Evolutionary conservation across 768 basidiomycete species (phyloP), one percentile per base, ranked within the genome.

Genomic region (Hydnomerulius pinastri): DNA sequence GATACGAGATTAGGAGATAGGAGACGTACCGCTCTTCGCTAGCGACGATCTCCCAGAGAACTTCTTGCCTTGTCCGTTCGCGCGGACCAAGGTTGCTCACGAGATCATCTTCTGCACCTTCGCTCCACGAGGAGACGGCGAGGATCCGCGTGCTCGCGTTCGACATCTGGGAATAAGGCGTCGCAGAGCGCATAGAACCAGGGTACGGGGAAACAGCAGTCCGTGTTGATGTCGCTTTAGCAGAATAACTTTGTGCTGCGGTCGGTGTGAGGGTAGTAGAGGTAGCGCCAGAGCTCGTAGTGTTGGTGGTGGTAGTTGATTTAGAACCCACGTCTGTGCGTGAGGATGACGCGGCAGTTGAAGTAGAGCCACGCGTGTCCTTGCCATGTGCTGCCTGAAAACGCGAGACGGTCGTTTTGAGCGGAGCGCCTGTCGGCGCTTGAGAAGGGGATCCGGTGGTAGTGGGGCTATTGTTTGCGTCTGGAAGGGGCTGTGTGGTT

Each of bases 1-100:
- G 60, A 47, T 64, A 45, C 32, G 35, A 18, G 39, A 15, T 33
- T 17, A 39, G 45, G 33, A 24, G 52, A 54, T 29, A 35, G 9
- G 44, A 40, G 13, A 43, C 81, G 43, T 62, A 92, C 91, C 94
- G 84, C 68, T 98, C 93, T 72, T 98, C 95, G 58, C 91, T 93
- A 25, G 90, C 87, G 42, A 98, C 93, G 57, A 98, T 98, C 74
- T 98, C 95, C 76, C 92, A 97, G 23, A 98, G 70, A 6, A 98
- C 95, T 72, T 98, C 95, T 69, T 98, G 95, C 45, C 95, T 82
- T 32, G 95, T 97, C 50, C 95, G 83, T 67, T 98, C 95, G 53
- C 92, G 83, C 38, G 92, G 86, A n/a, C 93, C 92, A 29, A 98
- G 76, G 64, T 98, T 92, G 38, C 86, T 85, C 17, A 98, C 90